These are phyloP conservation scores for Trichoderma endophyticum DNA, from an alignment of 2,329 filamentous ascomycete species.

Conservation along the genomic window DNA sequence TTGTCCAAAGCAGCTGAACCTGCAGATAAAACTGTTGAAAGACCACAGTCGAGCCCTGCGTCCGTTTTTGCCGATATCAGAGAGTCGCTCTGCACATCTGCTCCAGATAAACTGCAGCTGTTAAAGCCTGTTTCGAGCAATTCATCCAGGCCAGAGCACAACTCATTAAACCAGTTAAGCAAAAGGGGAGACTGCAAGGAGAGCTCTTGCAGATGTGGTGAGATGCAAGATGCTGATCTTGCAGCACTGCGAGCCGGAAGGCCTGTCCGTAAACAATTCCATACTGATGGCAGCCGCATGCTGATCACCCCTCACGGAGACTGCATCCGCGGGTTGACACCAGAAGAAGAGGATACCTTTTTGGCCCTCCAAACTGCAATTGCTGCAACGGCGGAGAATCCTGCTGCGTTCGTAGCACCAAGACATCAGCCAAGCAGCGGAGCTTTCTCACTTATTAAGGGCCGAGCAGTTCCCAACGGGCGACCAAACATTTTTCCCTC, in stretches of 20 bases:
- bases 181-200: slow-evolving; percentile 36
- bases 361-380: slow-evolving; percentile 64
- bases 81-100: slow-evolving; percentile 32
- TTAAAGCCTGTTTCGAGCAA: slow-evolving; percentile 35
- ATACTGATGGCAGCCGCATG: slow-evolving; percentile 61
- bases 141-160: slow-evolving; percentile 30
- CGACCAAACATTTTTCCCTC: slow-evolving; percentile 60
- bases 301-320: slow-evolving; percentile 74
- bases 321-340: slow-evolving; percentile 67
- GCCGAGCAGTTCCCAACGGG: slow-evolving; percentile 62
- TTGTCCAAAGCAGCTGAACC: slow-evolving; percentile 17
- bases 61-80: slow-evolving; percentile 38
- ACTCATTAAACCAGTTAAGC: slow-evolving; percentile 21
- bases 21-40: slow-evolving; percentile 27
- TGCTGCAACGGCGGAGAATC: slow-evolving; percentile 47
- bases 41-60: slow-evolving; percentile 31
- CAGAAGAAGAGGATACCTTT: slow-evolving; percentile 67
- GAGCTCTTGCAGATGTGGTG: slow-evolving; percentile 38
- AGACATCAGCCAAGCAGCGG: slow-evolving; percentile 52
- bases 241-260: slow-evolving; percentile 53
- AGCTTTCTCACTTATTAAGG: slow-evolving; percentile 62
- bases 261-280: slow-evolving; percentile 56
- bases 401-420: slow-evolving; percentile 54
- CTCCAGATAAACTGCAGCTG: slow-evolving; percentile 36
- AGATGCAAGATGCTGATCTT: slow-evolving; percentile 50